These are phyloP conservation scores for Ilex asprella DNA, from an alignment of 257 asterid genomes.

Conservation along the genomic window DNA sequence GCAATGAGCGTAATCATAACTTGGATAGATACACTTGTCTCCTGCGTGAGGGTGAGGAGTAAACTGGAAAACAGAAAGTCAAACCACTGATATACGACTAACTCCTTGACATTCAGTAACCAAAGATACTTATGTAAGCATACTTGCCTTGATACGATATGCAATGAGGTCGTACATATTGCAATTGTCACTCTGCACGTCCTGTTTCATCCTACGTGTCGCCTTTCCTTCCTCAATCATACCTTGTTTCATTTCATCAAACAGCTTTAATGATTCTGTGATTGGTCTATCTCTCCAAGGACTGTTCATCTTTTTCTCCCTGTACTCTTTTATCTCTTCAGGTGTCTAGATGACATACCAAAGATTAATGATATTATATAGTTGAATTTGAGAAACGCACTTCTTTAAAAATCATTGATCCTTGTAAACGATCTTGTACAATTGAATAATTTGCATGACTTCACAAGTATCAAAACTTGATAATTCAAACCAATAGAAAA, in stretches of 20 bases:
- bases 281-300: slow-evolving; percentile 93
- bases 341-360: slow-evolving; percentile 45
- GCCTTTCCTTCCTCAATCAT: slow-evolving; percentile 87
- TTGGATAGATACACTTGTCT: slow-evolving; percentile 93
- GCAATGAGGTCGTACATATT: slow-evolving; percentile 97
- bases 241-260: slow-evolving; percentile 82
- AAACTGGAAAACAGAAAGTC: slow-evolving; percentile 46
- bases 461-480: too few species aligned
- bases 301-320: slow-evolving; percentile 87
- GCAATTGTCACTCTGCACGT: slow-evolving; percentile 89
- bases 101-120: background rate
- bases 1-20: slow-evolving; percentile 95
- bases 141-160: slow-evolving; percentile 81
- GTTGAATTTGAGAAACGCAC: background rate
- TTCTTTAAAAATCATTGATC: background rate
- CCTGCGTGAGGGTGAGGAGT: slow-evolving; percentile 99
- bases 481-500: too few species aligned
- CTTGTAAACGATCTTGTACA: background rate
- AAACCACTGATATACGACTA: slow-evolving; percentile 13
- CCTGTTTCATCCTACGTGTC: slow-evolving; percentile 92
- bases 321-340: slow-evolving; percentile 86
- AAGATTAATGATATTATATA: background rate
- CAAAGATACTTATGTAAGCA: slow-evolving; percentile 4
- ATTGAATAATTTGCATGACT: too few species aligned
- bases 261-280: slow-evolving; percentile 76